phyloP scores from a whole-genome alignment of 495 filamentous ascomycete genomes.

The Podospora australis region DNA sequence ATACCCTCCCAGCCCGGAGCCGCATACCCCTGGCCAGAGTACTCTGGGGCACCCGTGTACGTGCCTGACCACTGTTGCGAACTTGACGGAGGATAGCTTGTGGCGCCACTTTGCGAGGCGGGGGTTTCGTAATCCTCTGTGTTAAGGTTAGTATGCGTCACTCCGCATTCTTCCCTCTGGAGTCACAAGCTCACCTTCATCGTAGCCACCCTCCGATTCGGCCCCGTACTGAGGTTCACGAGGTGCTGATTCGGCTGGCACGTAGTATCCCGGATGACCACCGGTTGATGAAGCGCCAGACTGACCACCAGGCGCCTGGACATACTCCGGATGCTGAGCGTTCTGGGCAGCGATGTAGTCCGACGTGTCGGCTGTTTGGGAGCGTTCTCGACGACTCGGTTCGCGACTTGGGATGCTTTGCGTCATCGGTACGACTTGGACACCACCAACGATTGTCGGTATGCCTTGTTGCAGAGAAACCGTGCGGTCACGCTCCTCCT shows the following conservation, averaged over 20 bases:
- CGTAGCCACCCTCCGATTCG: constrained; percentile 48
- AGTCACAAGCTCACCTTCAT: constrained; percentile 44
- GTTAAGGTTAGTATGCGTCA: background rate
- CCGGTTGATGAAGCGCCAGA: constrained; percentile 9
- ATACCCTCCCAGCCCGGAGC: constrained; percentile 69
- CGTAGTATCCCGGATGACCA: constrained; percentile 15
- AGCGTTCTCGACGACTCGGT: constrained; percentile 40
- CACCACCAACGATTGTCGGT: constrained; percentile 82
- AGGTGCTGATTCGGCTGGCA: constrained; percentile 19
- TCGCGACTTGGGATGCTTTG: constrained; percentile 65
- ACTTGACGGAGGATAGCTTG: constrained; percentile 31
- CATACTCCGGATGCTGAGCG: constrained; percentile 28
- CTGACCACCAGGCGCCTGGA: constrained; percentile 35
- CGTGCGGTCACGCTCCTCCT: constrained; percentile 91
- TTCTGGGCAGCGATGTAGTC: constrained; percentile 34
- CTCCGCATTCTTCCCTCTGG: background rate
- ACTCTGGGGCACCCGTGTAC: constrained; percentile 34
- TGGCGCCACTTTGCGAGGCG: constrained; percentile 24
- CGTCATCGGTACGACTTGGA: constrained; percentile 95
- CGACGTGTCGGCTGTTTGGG: constrained; percentile 31
- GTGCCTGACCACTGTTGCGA: constrained; percentile 26
- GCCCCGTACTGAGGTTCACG: constrained; percentile 27
- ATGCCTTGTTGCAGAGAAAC: constrained; percentile 77
- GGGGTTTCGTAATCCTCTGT: constrained; percentile 41
- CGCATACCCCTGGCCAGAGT: constrained; percentile 57